A percentile compares a stretch with the other conserved stretches of the same genome.
phyloP scores from a whole-genome alignment of 225 moss, liverwort and hornwort genomes.

The Lunularia cruciata region DNA sequence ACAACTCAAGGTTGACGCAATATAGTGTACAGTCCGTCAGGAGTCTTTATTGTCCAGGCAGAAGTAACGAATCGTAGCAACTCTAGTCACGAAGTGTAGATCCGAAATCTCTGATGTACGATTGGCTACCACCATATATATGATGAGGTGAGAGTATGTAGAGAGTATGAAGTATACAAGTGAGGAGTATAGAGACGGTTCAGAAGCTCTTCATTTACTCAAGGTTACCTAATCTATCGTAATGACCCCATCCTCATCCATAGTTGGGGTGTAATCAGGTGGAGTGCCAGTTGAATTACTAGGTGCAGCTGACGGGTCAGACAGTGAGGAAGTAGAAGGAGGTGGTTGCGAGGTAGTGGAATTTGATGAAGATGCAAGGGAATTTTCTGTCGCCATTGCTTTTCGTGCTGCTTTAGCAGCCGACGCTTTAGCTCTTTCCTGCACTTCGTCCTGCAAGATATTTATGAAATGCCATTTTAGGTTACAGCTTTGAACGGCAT shows the following conservation, averaged over 20 bases:
- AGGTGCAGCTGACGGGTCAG: constrained; percentile 29
- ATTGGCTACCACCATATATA: neutral
- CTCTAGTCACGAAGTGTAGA: neutral
- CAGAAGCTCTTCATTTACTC: neutral
- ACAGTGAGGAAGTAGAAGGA: constrained; percentile 41
- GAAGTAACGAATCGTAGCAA: neutral
- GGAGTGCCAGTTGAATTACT: neutral
- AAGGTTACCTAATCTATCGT: constrained; percentile 7
- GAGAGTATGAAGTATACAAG: neutral
- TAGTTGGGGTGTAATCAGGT: neutral
- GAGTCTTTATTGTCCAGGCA: constrained; percentile 3
- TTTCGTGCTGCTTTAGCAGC: constrained; percentile 69
- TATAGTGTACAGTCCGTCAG: constrained; percentile 6
- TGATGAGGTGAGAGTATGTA: neutral
- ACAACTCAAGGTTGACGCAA: neutral
- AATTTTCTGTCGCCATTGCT: constrained; percentile 41
- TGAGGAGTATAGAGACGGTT: neutral
- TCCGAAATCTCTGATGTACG: neutral
- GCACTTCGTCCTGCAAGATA: constrained; percentile 73
- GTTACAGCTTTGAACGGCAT: no score
- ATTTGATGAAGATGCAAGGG: constrained; percentile 9
- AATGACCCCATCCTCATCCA: constrained; percentile 24
- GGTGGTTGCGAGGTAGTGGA: constrained; percentile 36
- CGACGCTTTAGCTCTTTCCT: constrained; percentile 71
- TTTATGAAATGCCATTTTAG: no score